These are phyloP conservation scores for Raddia guianensis DNA, from an alignment of 176 grass and related monocot genomes.

Conservation along the genomic window DNA sequence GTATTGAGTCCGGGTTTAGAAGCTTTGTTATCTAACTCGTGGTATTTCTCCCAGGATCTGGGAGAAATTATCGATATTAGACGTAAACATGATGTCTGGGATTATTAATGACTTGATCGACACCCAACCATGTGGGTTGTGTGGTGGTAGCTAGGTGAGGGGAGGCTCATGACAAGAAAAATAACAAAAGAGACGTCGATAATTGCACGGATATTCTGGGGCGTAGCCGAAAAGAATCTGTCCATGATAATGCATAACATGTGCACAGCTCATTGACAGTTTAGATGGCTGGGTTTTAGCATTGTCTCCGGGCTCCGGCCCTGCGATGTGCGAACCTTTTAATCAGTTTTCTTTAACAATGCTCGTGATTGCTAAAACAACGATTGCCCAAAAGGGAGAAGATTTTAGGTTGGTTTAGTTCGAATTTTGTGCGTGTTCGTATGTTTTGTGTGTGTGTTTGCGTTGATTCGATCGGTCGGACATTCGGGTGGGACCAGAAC, in stretches of 20 bases:
- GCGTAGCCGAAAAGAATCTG: neutral
- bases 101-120: too few relatives aligned
- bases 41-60: too few relatives aligned
- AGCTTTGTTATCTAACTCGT: too few relatives aligned
- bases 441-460: neutral
- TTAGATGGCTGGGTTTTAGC: neutral
- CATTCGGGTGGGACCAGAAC: neutral
- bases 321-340: neutral
- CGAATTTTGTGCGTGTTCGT: neutral
- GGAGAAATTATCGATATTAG: too few relatives aligned
- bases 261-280: slow-evolving; percentile 22
- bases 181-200: neutral
- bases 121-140: too few relatives aligned
- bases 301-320: slow-evolving; percentile 4
- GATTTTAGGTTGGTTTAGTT: neutral
- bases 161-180: neutral
- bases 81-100: too few relatives aligned
- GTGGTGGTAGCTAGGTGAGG: neutral
- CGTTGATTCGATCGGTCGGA: neutral
- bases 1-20: too few relatives aligned
- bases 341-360: too few relatives aligned
- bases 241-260: slow-evolving; percentile 1
- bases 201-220: neutral
- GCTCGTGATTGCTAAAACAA: neutral
- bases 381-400: neutral